phyloP scores from a whole-genome alignment of 768 basidiomycete species.

The Chlorophyllum brunneum region DNA sequence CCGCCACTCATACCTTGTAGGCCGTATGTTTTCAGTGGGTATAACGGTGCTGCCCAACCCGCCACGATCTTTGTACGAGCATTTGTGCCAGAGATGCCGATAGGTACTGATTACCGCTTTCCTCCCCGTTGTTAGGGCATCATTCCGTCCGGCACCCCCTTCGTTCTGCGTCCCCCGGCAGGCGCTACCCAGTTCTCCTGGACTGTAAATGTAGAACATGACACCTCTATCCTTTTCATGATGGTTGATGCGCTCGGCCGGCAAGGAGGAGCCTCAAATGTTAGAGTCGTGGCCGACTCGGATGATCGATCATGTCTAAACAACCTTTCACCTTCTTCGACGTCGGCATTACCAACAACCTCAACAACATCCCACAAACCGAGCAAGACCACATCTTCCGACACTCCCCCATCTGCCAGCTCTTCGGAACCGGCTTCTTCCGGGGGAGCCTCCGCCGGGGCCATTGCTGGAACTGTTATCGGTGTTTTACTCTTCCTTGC shows the following conservation, averaged over 20 bases:
- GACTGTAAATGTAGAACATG: slow-evolving; percentile 52
- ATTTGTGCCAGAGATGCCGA: not conserved
- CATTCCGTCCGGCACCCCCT: slow-evolving; percentile 57
- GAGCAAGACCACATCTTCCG: slow-evolving; percentile 16
- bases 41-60: slow-evolving; percentile 43
- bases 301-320: slow-evolving; percentile 50
- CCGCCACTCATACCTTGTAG: slow-evolving; percentile 24
- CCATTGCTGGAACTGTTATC: slow-evolving; percentile 49
- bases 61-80: slow-evolving; percentile 47
- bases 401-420: slow-evolving; percentile 13
- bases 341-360: slow-evolving; percentile 23
- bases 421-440: not conserved
- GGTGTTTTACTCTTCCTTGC: slow-evolving; percentile 52
- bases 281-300: slow-evolving; percentile 43
- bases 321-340: slow-evolving; percentile 50
- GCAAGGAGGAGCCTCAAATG: slow-evolving; percentile 58
- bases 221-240: slow-evolving; percentile 55
- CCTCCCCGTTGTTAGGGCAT: slow-evolving; percentile 37
- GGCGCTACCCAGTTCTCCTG: slow-evolving; percentile 44
- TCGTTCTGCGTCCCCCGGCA: slow-evolving; percentile 38
- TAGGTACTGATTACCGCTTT: not conserved
- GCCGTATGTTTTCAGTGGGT: slow-evolving; percentile 43
- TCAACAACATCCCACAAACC: slow-evolving; percentile 22
- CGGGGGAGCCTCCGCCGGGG: slow-evolving; percentile 33
- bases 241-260: slow-evolving; percentile 48